Conservation (phyloP, 1,284 basidiomycete species). For the Caloboletus inedulis region DNA sequence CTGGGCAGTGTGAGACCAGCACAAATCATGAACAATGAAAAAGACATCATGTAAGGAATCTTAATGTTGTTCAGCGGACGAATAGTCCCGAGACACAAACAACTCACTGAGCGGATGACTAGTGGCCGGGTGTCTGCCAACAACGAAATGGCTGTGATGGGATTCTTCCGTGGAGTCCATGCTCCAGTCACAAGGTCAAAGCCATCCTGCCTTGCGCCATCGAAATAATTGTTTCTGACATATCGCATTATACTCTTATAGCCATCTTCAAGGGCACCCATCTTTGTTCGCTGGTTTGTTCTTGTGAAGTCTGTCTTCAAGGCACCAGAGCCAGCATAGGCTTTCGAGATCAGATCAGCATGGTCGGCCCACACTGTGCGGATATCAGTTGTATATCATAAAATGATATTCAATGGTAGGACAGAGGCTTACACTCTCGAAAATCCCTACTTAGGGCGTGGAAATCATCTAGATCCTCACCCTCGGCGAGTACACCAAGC, state of each 20-base stretch:
- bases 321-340: conserved; percentile 94
- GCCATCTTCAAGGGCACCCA: conserved; percentile 84
- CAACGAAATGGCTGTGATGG: conserved; percentile 61
- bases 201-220: conserved; percentile 89
- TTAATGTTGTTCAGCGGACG: conserved; percentile 33
- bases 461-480: conserved; percentile 75
- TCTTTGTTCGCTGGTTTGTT: conserved; percentile 84
- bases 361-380: conserved; percentile 94
- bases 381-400: conserved; percentile 6
- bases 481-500: conserved; percentile 66
- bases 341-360: conserved; percentile 87
- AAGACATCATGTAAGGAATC: conserved; percentile 83
- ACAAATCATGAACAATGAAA: conserved; percentile 84
- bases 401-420: background rate
- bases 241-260: conserved; percentile 87
- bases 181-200: conserved; percentile 93
- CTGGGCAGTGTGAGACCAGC: conserved; percentile 82
- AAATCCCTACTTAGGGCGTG: conserved; percentile 79
- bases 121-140: conserved; percentile 79
- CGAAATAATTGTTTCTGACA: conserved; percentile 96
- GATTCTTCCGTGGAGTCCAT: conserved; percentile 79
- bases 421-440: conserved; percentile 69
- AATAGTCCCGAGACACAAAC: background rate
- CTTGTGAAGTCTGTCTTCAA: conserved; percentile 97
- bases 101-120: conserved; percentile 74